Evolutionary conservation across 805 yeast genomes (phyloP), one percentile per base, ranked within the genome.

Genomic region (Torulaspora indica): DNA sequence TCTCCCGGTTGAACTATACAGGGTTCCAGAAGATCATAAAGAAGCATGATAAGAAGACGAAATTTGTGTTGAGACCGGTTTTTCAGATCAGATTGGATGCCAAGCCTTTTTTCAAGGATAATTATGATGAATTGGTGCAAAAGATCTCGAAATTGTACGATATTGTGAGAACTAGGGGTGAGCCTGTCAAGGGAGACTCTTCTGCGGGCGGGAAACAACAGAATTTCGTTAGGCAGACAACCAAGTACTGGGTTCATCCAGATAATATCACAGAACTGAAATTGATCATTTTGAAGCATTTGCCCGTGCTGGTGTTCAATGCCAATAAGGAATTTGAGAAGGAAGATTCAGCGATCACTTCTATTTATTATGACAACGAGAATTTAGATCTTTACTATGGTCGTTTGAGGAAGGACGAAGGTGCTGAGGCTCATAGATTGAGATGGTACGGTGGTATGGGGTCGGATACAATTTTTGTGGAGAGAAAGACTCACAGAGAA

Each of bases 361-460:
- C 98, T 4, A 93, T 93, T 57, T 93, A 93, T 70, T 93, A 83
- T 59, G 99, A 93, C 68, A 87, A 93, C 66, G 76, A 81, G 54
- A 81, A 82, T 52, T 77, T 93, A 75, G 97, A 93, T 57, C 74
- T 93, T 46, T 93, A 93, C 68, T 85, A 87, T 55, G 98, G 98
- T 28, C 80, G 98, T 67, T 75, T 93, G 58, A 80, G 93, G 64
- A 93, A 93, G 68, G 93, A 88, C 58, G 98, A 93, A 73, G 98
- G 98, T 66, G 98, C 98, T 4, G 98, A 93, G 69, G 98, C 98
- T 17, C 89, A 91, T 53, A 82, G 99, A 70, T 75, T 93, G 62
- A 82, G 98, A 72, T 93, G 99, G 99, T 93, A 93, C 65, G 98
- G 99, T 63, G 96, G 96, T 44, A 93, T 93, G 98, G 75, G 77